These are phyloP conservation scores for Starmera quercuum DNA, from an alignment of 805 yeast species.

Conservation along the genomic window DNA sequence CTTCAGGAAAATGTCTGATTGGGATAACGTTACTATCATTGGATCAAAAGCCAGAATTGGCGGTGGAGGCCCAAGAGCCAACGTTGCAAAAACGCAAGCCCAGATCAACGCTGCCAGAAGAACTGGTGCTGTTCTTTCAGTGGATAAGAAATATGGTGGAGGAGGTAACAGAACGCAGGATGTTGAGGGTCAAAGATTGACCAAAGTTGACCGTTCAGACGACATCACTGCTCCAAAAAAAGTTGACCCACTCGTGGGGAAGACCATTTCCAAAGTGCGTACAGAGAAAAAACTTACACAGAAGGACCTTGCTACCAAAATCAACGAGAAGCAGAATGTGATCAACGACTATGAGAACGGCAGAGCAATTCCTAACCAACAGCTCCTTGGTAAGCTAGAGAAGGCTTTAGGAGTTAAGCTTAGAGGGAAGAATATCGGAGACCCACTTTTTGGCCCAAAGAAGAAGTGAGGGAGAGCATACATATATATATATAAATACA, in stretches of 20 bases:
- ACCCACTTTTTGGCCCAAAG: conserved; percentile 55
- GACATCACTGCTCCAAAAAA: conserved; percentile 92
- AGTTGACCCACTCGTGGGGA: conserved; percentile 78
- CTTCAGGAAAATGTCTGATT: conserved; percentile 46
- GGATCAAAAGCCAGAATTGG: conserved; percentile 88
- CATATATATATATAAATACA: too few relatives aligned
- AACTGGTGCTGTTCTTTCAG: conserved; percentile 79
- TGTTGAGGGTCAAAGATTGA: conserved; percentile 90
- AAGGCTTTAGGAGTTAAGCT: conserved; percentile 90
- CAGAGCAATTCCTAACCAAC: conserved; percentile 95
- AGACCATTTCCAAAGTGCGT: conserved; percentile 78
- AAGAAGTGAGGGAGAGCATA: too few relatives aligned
- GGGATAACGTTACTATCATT: conserved; percentile 88
- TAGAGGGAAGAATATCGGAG: conserved; percentile 93
- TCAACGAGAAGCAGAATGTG: conserved; percentile 93
- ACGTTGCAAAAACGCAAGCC: conserved; percentile 70
- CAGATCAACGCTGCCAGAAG: conserved; percentile 93
- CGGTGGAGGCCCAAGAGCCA: conserved; percentile 79
- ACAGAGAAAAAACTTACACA: conserved; percentile 85
- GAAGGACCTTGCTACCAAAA: conserved; percentile 91
- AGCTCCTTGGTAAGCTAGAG: conserved; percentile 84
- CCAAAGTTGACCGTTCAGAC: conserved; percentile 88
- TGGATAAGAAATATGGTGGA: conserved; percentile 85
- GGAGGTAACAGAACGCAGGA: conserved; percentile 51
- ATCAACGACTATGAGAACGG: conserved; percentile 97